Conservation (phyloP, 495 filamentous ascomycete genomes). For the Xanthoparmelia taractica region DNA sequence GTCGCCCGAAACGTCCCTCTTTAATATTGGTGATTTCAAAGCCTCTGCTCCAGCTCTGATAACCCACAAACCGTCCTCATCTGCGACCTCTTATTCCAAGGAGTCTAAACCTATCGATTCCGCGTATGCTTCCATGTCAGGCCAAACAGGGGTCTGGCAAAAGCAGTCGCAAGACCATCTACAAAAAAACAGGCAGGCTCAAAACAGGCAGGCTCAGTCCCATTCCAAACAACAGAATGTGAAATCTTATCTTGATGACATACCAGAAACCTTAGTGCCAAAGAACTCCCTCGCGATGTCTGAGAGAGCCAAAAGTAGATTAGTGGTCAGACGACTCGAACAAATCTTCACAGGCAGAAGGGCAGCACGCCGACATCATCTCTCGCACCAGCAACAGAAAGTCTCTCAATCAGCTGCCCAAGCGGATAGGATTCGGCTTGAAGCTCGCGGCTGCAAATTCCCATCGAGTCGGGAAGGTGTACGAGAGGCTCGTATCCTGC, state of each 20-base stretch:
- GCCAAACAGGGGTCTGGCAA: slow-evolving; percentile 10
- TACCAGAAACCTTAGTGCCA: slow-evolving; percentile 51
- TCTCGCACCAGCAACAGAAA: slow-evolving; percentile 47
- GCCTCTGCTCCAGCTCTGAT: slow-evolving; percentile 4
- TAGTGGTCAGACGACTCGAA: slow-evolving; percentile 63
- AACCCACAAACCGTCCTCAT: slow-evolving; percentile 25
- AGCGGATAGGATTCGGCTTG: slow-evolving; percentile 29
- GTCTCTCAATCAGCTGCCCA: slow-evolving; percentile 41
- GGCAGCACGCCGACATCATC: slow-evolving; percentile 36
- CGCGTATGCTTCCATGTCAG: slow-evolving; percentile 66
- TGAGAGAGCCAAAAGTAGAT: slow-evolving; percentile 61
- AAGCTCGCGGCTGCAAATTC: slow-evolving; percentile 28
- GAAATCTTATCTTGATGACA: slow-evolving; percentile 47
- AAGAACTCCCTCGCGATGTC: slow-evolving; percentile 44
- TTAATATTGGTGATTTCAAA: slow-evolving; percentile 1
- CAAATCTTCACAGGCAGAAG: slow-evolving; percentile 70
- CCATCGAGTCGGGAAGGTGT: slow-evolving; percentile 32
- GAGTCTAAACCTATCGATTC: slow-evolving; percentile 56
- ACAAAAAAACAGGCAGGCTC: background rate
- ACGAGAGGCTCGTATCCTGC: slow-evolving; percentile 45
- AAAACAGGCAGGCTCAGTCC: slow-evolving; percentile 22
- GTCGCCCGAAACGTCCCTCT: background rate
- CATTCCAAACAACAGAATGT: slow-evolving; percentile 37
- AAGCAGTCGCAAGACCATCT: slow-evolving; percentile 4
- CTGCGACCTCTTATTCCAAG: slow-evolving; percentile 45